Evolutionary conservation across 2,329 filamentous ascomycete species (phyloP), one percentile per base, ranked within the genome.

Genomic region (Curvularia hawaiiensis): DNA sequence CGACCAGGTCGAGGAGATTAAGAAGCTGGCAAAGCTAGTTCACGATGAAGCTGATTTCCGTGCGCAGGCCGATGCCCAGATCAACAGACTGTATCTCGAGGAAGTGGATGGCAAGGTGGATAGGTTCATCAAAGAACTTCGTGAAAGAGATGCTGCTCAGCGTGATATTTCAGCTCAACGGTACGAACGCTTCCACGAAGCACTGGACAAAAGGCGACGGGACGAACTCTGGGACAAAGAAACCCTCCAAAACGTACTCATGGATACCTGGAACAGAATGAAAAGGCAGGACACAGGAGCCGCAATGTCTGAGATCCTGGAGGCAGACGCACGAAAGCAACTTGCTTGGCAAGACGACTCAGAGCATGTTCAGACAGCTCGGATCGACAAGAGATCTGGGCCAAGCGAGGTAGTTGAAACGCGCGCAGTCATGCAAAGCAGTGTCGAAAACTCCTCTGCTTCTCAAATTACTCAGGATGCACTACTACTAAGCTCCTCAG

Each of bases 41-140:
- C 46, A 48, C 12, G 31, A 48, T 5, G 46, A 48, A 22, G 46
- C 46, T 7, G 31, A 38, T 11, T 48, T 48, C 38, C 46, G 31
- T 11, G 46, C 46, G 31, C 46, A 48, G 10, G 46, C 46, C 24
- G 46, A 48, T n/a, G 46, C 46, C 4, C 46, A 38, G 14, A 48
- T 48, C 2, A 48, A 38, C 14, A 38, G 46, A 4, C 31, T 48
- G 9, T 48, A 48, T 38, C 46, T 38, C 1, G 46, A 48, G 20
- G 46, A 48, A 11, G 38, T 48, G 31, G 46, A 48, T 24, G 46
- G 46, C 9, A 48, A 48, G 31, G 22, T 48, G 4, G 31, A 48
- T 26, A 35, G 14, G 10, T 48, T 48, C 46, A 48, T 48, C 20
- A 26, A 9, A 3, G 31, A 48, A 20, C 46, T 48, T 24, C 31